Base-by-base conservation (phyloP, 345 rosid genomes). In the Cardamine resedifolia region DNA sequence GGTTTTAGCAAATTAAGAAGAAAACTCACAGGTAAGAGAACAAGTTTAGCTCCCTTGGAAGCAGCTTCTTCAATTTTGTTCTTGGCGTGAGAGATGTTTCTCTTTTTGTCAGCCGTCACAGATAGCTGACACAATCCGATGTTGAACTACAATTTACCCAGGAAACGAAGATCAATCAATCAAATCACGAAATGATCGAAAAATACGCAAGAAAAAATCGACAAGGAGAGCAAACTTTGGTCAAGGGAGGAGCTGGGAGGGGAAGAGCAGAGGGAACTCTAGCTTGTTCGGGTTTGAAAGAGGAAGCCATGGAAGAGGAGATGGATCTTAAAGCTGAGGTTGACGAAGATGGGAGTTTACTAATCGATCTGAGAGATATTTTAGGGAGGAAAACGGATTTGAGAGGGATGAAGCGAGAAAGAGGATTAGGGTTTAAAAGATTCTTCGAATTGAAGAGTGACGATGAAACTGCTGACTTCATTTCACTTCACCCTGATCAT, bases 81-180 rank as follows among this genome's bases (percentile, higher is more conserved):
- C 23, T 83, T 85, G 3, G 96, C 96, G 24, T 85, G 89, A 5
- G 85, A 85, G 15, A 95, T 88, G 80, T 95, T 90, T 81, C 86
- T 81, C 68, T 85, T 82, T 73, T 90, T 90, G 64, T 95, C 97
- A 7, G 86, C 51, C 16, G 96, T 84, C 20, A 91, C 94, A 21
- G 84, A 77, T 23, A 95, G 69, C 71, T 95, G 97, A 78, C 99
- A 95, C 58, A 90, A 72, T 66, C 91, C 94, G 41, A 91, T 87
- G 57, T 85, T 91, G 76, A 94, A 94, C 97, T 91, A 64, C 71
- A 64, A 41, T 7, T 18, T 12, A 2, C 63, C 39, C 4, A 38
- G 10, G 26, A 61, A 72, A 66, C 64, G 43, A 62, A 43, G 69
- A 55, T 41, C 50, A 30, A 58, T 59, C 58, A 74, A 23, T 23